Evolutionary conservation across 257 asterid genomes (phyloP).

Genomic region (Anisodus acutangulus): DNA sequence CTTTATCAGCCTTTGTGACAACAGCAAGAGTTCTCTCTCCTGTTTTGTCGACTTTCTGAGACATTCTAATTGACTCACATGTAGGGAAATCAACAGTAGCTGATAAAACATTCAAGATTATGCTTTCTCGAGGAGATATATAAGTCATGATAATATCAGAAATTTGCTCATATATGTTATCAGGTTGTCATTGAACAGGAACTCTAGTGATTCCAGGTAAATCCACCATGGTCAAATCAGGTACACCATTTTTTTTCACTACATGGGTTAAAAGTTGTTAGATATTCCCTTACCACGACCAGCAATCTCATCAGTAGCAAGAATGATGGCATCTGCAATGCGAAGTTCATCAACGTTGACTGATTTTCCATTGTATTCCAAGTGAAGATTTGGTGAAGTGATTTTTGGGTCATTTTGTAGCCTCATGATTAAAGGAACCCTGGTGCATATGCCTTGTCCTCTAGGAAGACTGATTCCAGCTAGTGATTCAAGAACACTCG

Average conservation of each 20-base stretch:
- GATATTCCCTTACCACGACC: not conserved
- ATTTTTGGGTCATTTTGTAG: not conserved
- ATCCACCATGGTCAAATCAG: conserved; percentile 22
- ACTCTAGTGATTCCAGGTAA: conserved; percentile 20
- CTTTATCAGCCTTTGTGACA: conserved; percentile 24
- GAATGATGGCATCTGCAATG: not conserved
- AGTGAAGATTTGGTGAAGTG: not conserved
- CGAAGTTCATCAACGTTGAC: not conserved
- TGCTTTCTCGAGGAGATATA: not conserved
- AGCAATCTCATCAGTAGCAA: conserved; percentile 25
- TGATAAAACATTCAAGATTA: conserved; percentile 26
- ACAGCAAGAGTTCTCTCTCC: conserved; percentile 26
- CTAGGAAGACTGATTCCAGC: not conserved
- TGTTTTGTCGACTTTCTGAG: conserved; percentile 20
- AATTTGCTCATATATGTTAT: not conserved
- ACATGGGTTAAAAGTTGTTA: no score
- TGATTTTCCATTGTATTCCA: not conserved
- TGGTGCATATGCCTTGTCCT: not conserved
- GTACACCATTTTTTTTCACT: not conserved
- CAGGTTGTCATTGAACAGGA: conserved; percentile 24
- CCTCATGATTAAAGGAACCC: not conserved
- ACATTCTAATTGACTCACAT: conserved; percentile 21
- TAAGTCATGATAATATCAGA: not conserved
- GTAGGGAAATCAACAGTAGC: conserved; percentile 24
- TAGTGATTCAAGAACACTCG: not conserved